Conservation (phyloP, 352 stramenopile genomes). For the Phytopythium litorale region DNA sequence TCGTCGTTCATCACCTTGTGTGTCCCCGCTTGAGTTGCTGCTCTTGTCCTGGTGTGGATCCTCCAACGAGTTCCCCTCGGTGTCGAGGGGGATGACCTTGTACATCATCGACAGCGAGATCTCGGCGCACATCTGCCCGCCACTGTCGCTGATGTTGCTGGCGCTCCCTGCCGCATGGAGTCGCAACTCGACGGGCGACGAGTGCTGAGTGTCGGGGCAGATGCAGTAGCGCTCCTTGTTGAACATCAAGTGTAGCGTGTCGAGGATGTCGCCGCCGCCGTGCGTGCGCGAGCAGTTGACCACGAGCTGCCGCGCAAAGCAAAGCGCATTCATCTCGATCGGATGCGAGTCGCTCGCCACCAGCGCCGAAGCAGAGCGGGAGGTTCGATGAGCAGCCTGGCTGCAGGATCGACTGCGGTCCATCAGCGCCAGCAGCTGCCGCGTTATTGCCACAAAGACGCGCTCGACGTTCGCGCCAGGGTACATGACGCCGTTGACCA, state of each 20-base stretch:
- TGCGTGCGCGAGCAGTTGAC: constrained; percentile 61
- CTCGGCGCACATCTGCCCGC: neutral
- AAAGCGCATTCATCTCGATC: constrained; percentile 45
- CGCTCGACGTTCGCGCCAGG: constrained; percentile 29
- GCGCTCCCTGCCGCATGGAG: neutral
- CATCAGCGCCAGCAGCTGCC: constrained; percentile 2
- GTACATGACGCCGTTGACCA: constrained; percentile 44
- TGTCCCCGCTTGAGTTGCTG: neutral
- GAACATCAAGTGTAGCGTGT: constrained; percentile 54
- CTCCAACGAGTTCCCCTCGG: constrained; percentile 2
- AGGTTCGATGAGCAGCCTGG: neutral
- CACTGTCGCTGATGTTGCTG: neutral
- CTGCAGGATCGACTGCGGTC: neutral
- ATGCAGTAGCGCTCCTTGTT: constrained; percentile 42
- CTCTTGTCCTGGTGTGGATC: neutral
- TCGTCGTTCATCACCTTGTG: neutral
- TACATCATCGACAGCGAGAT: constrained; percentile 45
- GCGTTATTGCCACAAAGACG: constrained; percentile 25
- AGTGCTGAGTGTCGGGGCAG: constrained; percentile 38
- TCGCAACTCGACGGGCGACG: constrained; percentile 38
- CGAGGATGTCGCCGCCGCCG: constrained; percentile 62
- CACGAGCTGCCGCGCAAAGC: constrained; percentile 51
- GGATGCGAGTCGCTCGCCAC: neutral
- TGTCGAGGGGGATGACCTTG: constrained; percentile 26
- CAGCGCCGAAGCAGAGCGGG: neutral